Conservation (phyloP, 1,284 basidiomycete genomes). For the Irpex sp. region DNA sequence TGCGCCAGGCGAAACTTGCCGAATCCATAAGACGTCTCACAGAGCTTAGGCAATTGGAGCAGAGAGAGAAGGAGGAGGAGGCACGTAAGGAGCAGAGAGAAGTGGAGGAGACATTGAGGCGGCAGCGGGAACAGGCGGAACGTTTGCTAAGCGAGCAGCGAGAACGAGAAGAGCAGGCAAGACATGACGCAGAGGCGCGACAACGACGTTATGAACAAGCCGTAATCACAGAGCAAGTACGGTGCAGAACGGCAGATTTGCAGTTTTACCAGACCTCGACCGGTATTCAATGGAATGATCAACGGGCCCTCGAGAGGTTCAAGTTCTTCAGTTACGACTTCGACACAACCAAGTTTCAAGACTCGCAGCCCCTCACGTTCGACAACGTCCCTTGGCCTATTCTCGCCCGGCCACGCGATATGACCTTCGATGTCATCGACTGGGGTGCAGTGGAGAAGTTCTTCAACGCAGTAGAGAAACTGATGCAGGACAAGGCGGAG, state of each 20-base stretch:
- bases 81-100: neutral
- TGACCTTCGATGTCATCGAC: constrained; percentile 1
- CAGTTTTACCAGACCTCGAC: neutral
- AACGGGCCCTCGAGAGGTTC: constrained; percentile 3
- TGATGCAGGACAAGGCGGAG: neutral
- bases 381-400: constrained; percentile 9
- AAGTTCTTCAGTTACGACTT: constrained; percentile 4
- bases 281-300: neutral
- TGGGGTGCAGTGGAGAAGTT: constrained; percentile 9
- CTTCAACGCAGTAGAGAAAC: neutral
- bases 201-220: neutral
- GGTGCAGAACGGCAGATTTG: constrained; percentile 1
- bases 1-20: neutral
- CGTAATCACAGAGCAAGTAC: neutral
- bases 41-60: neutral
- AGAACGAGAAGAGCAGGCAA: constrained; percentile 2
- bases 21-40: neutral
- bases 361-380: constrained; percentile 7
- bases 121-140: neutral
- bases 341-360: constrained; percentile 6
- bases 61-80: constrained; percentile 4
- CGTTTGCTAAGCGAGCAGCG: neutral
- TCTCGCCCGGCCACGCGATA: constrained; percentile 1
- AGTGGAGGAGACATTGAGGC: neutral
- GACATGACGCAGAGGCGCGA: neutral